These are phyloP conservation scores for Pythium grandisporangium DNA, from an alignment of 352 stramenopile species.

Conservation along the genomic window DNA sequence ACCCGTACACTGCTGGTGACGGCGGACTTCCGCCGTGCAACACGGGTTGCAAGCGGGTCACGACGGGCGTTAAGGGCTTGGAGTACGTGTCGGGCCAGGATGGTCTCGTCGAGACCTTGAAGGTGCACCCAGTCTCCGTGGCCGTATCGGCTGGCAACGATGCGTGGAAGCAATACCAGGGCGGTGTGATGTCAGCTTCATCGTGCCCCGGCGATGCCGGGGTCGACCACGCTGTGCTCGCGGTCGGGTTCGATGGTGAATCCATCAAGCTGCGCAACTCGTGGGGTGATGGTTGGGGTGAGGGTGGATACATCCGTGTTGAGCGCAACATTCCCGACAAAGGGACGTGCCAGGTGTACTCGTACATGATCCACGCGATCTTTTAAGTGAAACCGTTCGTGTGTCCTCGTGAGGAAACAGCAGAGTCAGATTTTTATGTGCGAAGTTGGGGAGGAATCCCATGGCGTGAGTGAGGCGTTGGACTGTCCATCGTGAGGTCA, in stretches of 20 bases:
- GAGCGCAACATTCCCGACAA: constrained; percentile 39
- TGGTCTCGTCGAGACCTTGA: constrained; percentile 76
- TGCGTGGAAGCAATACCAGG: constrained; percentile 94
- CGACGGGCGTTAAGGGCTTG: constrained; percentile 20
- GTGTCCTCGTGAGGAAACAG: not conserved
- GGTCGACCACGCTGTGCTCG: constrained; percentile 96
- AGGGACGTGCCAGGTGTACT: constrained; percentile 26
- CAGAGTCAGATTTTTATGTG: not conserved
- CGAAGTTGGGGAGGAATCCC: too few relatives aligned
- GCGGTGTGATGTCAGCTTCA: too few relatives aligned
- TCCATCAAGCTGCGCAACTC: constrained; percentile 98
- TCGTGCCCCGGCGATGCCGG: too few relatives aligned
- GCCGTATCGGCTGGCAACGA: constrained; percentile 90
- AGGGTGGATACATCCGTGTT: constrained; percentile 90
- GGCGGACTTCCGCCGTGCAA: constrained; percentile 8
- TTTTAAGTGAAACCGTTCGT: constrained; percentile 8
- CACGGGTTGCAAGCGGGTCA: constrained; percentile 11
- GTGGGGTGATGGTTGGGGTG: constrained; percentile 86
- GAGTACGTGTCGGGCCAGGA: constrained; percentile 45
- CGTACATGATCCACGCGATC: constrained; percentile 16
- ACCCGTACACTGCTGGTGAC: constrained; percentile 35
- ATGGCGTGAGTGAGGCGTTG: too few relatives aligned
- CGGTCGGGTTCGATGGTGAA: constrained; percentile 85
- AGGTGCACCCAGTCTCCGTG: constrained; percentile 88
- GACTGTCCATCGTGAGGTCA: too few relatives aligned